Evolutionary conservation across 495 filamentous ascomycete genomes (phyloP), one percentile per base, ranked within the genome.

Genomic region (Talaromyces trachyspermus): DNA sequence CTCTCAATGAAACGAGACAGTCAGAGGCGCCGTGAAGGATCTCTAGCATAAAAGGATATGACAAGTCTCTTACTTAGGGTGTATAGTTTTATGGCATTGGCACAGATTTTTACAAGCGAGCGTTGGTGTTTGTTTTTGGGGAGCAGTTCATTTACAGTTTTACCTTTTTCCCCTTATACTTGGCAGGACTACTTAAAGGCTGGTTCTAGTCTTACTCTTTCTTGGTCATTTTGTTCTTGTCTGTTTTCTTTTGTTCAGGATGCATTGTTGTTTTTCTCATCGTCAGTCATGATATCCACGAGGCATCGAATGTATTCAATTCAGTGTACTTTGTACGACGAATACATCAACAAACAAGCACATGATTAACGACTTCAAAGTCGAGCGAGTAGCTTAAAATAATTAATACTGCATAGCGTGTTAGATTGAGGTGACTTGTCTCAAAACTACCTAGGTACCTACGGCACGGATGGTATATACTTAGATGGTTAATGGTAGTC

Each of bases 1-100:
- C 57, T 72, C 54, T 43, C 68, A 23, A 69, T 61, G 57, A 61
- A 62, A 24, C 64, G 66, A 38, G 68, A 69, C n/a, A 61, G 17
- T 42, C 46, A 49, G 35, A 27, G 32, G 5, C 12, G 25, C 23
- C 25, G 30, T 9, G 35, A 27, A 24, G 30, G 30, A 10, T 36
- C 29, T 9, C 18, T 17, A 5, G 29, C 29, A 26, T 30, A 15
- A 25, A 2, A 11, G 19, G 24, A 44, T 6, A 5, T 30, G 18
- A 12, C 39, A 15, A 32, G 14, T 27, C 19, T 18, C 30, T 44
- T n/a, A n/a, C n/a, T n/a, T n/a, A n/a, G n/a, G n/a, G n/a, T n/a
- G n/a, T n/a, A n/a, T n/a, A n/a, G n/a, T n/a, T n/a, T n/a, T n/a
- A n/a, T n/a, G n/a, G n/a, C n/a, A n/a, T n/a, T n/a, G n/a, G n/a